Conservation (phyloP, 2,329 filamentous ascomycete genomes). For the Cytospora chrysosperma region DNA sequence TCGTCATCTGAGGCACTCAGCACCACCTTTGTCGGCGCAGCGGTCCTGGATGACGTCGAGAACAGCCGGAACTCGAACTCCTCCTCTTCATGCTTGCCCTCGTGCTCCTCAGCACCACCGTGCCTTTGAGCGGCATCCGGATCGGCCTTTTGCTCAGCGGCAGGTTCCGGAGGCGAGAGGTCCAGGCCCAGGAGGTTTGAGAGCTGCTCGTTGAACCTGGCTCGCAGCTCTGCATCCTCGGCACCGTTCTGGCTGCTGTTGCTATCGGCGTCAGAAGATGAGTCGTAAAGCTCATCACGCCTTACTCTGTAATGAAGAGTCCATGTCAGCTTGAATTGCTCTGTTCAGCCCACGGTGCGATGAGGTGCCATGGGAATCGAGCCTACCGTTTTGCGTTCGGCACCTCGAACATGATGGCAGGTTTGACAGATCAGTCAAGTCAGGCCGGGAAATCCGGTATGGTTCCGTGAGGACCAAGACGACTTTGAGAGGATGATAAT, state of each 20-base stretch:
- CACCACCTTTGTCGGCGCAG: constrained; percentile 45
- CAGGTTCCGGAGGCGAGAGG: constrained; percentile 24
- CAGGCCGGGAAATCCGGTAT: neutral
- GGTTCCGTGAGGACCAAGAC: neutral
- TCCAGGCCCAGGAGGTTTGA: constrained; percentile 46
- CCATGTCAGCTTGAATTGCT: neutral
- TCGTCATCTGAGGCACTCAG: constrained; percentile 43
- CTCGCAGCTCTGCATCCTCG: constrained; percentile 41
- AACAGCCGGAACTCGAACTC: constrained; percentile 61
- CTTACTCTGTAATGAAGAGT: constrained; percentile 49
- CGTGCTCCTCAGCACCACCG: constrained; percentile 23
- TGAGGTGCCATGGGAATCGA: neutral
- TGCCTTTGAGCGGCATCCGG: neutral
- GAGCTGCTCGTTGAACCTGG: constrained; percentile 48
- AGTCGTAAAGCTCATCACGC: constrained; percentile 51
- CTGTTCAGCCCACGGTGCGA: neutral
- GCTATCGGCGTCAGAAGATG: constrained; percentile 34
- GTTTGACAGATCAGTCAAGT: neutral
- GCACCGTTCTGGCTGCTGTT: constrained; percentile 32
- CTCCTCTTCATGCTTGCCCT: constrained; percentile 36
- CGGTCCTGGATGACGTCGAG: constrained; percentile 38
- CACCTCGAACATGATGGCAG: constrained; percentile 47
- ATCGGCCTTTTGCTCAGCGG: neutral
- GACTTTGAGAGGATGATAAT: neutral
- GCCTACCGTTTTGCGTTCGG: constrained; percentile 52